A percentile compares a stretch with the other conserved stretches of the same genome.
Conservation (phyloP, 768 basidiomycete species). For the Suillus luteus region DNA sequence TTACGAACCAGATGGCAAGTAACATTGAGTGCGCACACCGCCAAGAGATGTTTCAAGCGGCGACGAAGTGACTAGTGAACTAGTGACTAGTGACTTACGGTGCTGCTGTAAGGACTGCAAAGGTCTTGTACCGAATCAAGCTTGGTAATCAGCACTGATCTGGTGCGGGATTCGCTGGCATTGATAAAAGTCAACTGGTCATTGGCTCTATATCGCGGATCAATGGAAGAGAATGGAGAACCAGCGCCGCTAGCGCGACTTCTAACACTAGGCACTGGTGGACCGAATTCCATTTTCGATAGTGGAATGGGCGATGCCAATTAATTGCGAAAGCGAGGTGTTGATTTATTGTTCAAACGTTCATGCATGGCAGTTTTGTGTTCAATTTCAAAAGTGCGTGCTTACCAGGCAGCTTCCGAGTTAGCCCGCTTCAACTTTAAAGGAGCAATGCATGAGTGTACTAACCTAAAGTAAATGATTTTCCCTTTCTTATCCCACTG, state of each 20-base stretch:
- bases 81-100: not conserved
- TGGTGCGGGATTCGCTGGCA: not conserved
- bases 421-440: too few species aligned
- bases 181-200: not conserved
- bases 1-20: too few species aligned
- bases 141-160: not conserved
- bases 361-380: too few species aligned
- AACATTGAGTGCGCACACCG: not conserved
- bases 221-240: not conserved
- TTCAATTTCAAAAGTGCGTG: too few species aligned
- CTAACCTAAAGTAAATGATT: not conserved
- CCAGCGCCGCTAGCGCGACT: not conserved
- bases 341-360: not conserved
- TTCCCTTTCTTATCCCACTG: not conserved
- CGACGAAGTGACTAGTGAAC: not conserved
- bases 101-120: too few species aligned
- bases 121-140: too few species aligned
- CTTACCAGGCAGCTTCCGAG: too few species aligned
- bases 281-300: too few species aligned
- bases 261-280: not conserved
- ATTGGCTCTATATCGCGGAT: not conserved
- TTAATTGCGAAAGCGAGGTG: not conserved
- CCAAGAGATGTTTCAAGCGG: not conserved
- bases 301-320: too few species aligned
- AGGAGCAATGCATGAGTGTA: not conserved